Evolutionary conservation across 495 filamentous ascomycete genomes (phyloP).

Genomic region (Aspergillus nidulans): DNA sequence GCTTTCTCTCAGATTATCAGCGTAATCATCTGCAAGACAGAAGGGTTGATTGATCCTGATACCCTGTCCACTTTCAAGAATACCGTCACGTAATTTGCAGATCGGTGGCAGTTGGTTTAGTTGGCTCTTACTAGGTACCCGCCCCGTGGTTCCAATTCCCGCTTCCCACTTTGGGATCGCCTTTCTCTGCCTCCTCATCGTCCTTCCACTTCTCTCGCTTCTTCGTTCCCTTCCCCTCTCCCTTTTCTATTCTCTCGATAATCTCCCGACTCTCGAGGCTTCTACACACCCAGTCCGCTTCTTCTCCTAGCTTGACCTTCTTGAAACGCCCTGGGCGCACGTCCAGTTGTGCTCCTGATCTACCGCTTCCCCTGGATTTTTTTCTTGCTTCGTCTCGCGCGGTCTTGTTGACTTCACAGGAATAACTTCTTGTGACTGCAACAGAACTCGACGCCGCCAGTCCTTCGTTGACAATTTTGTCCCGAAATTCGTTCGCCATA

Average conservation of each 20-base stretch:
- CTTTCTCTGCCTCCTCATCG: conserved; percentile 14
- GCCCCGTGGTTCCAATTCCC: conserved; percentile 19
- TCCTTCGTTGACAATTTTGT: conserved; percentile 30
- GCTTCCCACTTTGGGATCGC: conserved; percentile 19
- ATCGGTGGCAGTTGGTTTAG: neutral
- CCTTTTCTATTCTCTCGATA: conserved; percentile 1
- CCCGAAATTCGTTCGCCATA: conserved; percentile 20
- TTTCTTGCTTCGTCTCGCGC: conserved; percentile 12
- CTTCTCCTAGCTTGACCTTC: conserved; percentile 4
- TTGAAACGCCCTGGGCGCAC: conserved; percentile 15
- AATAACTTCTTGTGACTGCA: conserved; percentile 12
- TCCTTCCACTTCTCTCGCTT: conserved; percentile 8
- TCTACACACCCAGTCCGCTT: conserved; percentile 1
- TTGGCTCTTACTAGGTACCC: conserved; percentile 9
- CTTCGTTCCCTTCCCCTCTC: conserved; percentile 8
- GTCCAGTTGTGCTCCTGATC: conserved; percentile 14
- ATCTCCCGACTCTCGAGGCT: conserved; percentile 4
- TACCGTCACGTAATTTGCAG: conserved; percentile 16
- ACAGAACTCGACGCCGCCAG: conserved; percentile 25
- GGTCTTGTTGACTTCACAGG: conserved; percentile 3
- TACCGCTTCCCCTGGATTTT: conserved; percentile 5
- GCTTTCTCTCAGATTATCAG: no score
- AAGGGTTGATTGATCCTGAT: neutral
- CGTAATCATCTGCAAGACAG: no score
- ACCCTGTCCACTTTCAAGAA: neutral